Percentiles rank a stretch among this genome's conserved stretches.
Evolutionary conservation across 805 yeast genomes (phyloP).

Genomic region (Wickerhamiella cacticola): DNA sequence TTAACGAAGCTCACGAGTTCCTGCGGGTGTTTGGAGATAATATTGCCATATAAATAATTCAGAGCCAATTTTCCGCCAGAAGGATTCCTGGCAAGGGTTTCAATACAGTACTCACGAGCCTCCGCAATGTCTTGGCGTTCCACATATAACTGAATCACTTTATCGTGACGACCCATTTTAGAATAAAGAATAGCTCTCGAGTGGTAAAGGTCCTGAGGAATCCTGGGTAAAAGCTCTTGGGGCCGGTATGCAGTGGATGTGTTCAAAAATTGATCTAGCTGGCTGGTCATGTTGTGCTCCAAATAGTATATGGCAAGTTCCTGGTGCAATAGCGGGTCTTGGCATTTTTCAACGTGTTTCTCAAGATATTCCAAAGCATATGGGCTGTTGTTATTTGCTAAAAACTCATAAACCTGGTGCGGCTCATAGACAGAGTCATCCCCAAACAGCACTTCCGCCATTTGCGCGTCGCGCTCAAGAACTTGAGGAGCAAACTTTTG

Average conservation of each 20-base stretch:
- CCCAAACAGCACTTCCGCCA: constrained; percentile 4
- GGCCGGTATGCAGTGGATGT: constrained; percentile 25
- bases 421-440: background rate
- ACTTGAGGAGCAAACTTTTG: background rate
- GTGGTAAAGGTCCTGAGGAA: constrained; percentile 4
- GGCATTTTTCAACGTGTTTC: background rate
- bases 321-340: constrained; percentile 15
- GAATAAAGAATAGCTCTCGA: constrained; percentile 2
- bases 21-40: background rate
- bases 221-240: constrained; percentile 43
- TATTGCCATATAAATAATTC: background rate
- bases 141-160: constrained; percentile 1
- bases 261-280: constrained; percentile 4
- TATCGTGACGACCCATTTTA: constrained; percentile 7
- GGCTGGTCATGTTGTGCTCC: constrained; percentile 11
- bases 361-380: constrained; percentile 7
- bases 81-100: background rate
- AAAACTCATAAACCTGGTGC: constrained; percentile 5
- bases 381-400: background rate
- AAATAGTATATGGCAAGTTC: constrained; percentile 19
- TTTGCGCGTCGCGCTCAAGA: background rate
- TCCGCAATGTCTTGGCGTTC: background rate
- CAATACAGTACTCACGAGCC: constrained; percentile 3
- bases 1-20: background rate
- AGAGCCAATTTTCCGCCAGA: background rate